A percentile compares a stretch with the other conserved stretches of the same genome.
These are phyloP conservation scores for Coemansia reversa DNA, from an alignment of 192 early-diverging fungal genomes.

Conservation along the genomic window DNA sequence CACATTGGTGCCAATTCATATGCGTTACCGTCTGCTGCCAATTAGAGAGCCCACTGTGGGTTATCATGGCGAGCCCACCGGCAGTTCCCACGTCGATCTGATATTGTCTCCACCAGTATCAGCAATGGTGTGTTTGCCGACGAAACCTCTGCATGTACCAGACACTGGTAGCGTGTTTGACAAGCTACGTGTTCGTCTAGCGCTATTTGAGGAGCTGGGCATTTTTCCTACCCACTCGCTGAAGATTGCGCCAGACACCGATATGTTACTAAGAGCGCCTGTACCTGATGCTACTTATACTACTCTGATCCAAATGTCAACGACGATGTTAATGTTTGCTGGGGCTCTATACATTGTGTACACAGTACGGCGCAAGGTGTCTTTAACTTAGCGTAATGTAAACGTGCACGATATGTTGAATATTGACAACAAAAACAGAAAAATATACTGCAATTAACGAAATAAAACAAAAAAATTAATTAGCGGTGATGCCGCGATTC, in stretches of 20 bases:
- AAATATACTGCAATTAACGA: constrained; percentile 1
- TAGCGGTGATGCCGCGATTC: constrained; percentile 30
- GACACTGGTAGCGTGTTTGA: constrained; percentile 4
- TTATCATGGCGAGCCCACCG: constrained; percentile 33
- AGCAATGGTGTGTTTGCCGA: constrained; percentile 27
- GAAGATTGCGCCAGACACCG: constrained; percentile 27
- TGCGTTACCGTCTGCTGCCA: constrained; percentile 43
- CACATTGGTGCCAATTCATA: constrained; percentile 33
- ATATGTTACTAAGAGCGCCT: constrained; percentile 42
- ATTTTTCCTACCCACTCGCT: constrained; percentile 18
- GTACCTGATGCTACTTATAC: constrained; percentile 19
- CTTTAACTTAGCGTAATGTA: neutral
- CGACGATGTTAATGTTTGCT: constrained; percentile 25
- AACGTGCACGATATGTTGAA: neutral
- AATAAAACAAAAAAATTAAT: neutral
- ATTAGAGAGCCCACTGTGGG: constrained; percentile 27
- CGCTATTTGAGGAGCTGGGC: constrained; percentile 44
- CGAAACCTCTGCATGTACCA: neutral
- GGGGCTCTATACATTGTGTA: constrained; percentile 15
- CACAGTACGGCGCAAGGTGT: neutral
- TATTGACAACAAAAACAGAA: constrained; percentile 3
- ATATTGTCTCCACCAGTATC: constrained; percentile 33
- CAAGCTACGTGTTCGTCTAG: constrained; percentile 19
- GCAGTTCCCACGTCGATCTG: constrained; percentile 31
- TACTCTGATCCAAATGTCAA: constrained; percentile 21